Conservation (phyloP, 73 alveolate genomes). For the Paramecium octaurelia region DNA sequence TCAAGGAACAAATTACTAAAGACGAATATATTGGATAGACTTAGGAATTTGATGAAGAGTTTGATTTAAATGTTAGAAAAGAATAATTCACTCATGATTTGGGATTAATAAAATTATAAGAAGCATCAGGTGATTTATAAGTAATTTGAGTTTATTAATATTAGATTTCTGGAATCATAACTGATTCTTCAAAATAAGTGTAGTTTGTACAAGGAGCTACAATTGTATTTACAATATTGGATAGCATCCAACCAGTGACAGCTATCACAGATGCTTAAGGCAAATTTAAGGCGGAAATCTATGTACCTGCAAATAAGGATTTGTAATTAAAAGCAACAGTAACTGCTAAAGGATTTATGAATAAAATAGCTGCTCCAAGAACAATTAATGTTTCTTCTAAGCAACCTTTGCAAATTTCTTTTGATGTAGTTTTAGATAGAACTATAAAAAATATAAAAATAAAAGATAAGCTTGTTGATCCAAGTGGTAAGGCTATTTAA, state of each 20-base stretch:
- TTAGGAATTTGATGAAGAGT: neutral
- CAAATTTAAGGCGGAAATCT: neutral
- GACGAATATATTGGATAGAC: neutral
- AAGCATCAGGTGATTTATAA: neutral
- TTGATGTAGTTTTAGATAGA: slow-evolving; percentile 17
- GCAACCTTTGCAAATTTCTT: neutral
- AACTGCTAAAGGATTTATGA: neutral
- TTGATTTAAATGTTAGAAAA: neutral
- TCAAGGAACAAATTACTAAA: neutral
- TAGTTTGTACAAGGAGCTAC: neutral
- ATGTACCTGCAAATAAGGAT: neutral
- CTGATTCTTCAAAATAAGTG: neutral
- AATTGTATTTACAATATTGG: neutral
- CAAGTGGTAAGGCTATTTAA: neutral
- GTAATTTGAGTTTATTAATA: neutral
- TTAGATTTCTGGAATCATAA: slow-evolving; percentile 1
- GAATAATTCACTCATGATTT: neutral
- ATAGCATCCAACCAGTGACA: neutral
- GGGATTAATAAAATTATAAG: neutral
- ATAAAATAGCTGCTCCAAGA: neutral
- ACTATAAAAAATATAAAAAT: neutral
- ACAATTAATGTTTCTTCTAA: neutral
- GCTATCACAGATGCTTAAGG: neutral
- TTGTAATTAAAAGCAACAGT: neutral
- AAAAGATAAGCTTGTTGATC: slow-evolving; percentile 2